A percentile compares a stretch with the other conserved stretches of the same genome.
Evolutionary conservation across 139 green algal species (phyloP).

Genomic region (Asterochloris sp.): DNA sequence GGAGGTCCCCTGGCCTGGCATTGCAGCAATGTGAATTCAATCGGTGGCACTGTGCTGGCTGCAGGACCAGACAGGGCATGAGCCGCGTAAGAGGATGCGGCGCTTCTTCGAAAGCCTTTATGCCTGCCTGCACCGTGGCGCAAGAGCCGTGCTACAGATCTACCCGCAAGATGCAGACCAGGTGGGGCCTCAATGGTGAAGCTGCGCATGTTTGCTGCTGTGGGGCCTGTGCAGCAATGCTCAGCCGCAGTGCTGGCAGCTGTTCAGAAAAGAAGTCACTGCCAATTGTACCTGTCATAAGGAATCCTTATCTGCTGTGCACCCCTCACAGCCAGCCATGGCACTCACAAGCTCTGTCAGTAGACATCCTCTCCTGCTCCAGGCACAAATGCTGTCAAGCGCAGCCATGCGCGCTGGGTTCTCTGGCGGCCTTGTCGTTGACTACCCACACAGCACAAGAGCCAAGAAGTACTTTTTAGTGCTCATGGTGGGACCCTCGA

Average conservation of each 20-base stretch:
- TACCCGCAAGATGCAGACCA: conserved; percentile 84
- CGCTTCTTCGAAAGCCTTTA: conserved; percentile 93
- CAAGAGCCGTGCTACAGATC: conserved; percentile 80
- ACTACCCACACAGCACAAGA: conserved; percentile 91
- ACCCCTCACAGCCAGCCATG: not conserved
- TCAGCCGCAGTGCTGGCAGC: not conserved
- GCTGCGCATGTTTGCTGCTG: not conserved
- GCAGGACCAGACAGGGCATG: conserved; percentile 66
- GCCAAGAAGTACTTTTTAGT: conserved; percentile 98
- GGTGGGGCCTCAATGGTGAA: conserved; percentile 13
- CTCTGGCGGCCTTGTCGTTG: conserved; percentile 91
- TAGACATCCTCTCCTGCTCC: not conserved
- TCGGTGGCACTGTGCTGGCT: not conserved
- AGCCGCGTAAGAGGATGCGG: conserved; percentile 77
- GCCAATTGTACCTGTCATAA: too few species aligned
- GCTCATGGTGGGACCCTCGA: conserved; percentile 78
- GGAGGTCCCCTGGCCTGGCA: not conserved
- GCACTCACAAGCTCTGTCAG: not conserved
- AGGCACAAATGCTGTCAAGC: conserved; percentile 90
- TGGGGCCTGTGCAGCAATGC: not conserved
- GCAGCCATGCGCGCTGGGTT: conserved; percentile 93
- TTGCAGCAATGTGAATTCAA: not conserved
- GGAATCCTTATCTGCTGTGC: too few species aligned
- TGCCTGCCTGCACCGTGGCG: conserved; percentile 66
- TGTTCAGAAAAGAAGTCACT: too few species aligned